These are phyloP conservation scores for Fomitiporia mediterranea DNA, from an alignment of 1,284 basidiomycete genomes.

Conservation along the genomic window DNA sequence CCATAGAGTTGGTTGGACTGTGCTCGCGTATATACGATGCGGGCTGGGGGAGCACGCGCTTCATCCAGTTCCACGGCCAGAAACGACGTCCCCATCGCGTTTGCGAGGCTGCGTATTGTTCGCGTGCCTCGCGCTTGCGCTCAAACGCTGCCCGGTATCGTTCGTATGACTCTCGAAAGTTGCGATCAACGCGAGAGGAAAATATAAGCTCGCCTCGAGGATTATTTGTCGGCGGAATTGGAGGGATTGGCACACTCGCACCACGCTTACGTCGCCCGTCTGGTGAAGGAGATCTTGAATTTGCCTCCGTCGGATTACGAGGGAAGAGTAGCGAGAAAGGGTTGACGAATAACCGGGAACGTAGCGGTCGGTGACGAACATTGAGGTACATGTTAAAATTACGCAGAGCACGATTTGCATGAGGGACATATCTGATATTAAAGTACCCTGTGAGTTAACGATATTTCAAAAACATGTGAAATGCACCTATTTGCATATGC, in stretches of 20 bases:
- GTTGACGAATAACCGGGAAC: conserved; percentile 56
- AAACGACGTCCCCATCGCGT: conserved; percentile 41
- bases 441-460: conserved; percentile 20
- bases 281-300: conserved; percentile 29
- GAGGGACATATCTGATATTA: conserved; percentile 82
- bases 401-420: conserved; percentile 88
- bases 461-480: conserved; percentile 17
- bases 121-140: conserved; percentile 65
- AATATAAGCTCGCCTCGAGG: conserved; percentile 97
- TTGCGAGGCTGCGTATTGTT: conserved; percentile 37
- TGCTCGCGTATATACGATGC: conserved; percentile 25
- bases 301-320: conserved; percentile 35
- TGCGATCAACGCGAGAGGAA: conserved; percentile 78
- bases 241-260: conserved; percentile 53
- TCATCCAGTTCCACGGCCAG: conserved; percentile 36
- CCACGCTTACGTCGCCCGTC: conserved; percentile 35
- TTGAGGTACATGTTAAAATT: conserved; percentile 97
- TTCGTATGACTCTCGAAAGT: conserved; percentile 90
- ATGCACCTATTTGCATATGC: conserved; percentile 90
- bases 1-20: conserved; percentile 10
- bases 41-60: conserved; percentile 19
- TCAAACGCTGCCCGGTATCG: conserved; percentile 92
- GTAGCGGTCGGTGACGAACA: conserved; percentile 73
- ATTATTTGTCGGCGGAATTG: conserved; percentile 85
- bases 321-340: conserved; percentile 64